These are phyloP conservation scores for Lichtheimia corymbifera DNA, from an alignment of 371 early-diverging fungal genomes.

Conservation along the genomic window DNA sequence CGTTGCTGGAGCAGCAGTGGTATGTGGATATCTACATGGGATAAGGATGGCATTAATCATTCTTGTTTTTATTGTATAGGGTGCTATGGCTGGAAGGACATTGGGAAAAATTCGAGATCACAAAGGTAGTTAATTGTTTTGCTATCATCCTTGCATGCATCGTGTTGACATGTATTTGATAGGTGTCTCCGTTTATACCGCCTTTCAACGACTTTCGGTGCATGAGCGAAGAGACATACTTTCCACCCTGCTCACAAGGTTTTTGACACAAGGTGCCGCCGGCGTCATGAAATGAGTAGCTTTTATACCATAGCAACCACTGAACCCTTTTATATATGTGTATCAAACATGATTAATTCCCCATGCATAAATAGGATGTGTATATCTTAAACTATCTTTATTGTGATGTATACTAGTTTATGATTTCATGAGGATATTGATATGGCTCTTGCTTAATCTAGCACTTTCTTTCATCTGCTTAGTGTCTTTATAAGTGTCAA, in stretches of 20 bases:
- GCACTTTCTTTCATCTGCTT: slow-evolving; percentile 31
- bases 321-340: no score
- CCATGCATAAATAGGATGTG: no score
- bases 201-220: slow-evolving; percentile 34
- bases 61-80: slow-evolving; percentile 12
- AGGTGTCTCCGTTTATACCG: slow-evolving; percentile 48
- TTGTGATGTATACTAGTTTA: slow-evolving; percentile 1
- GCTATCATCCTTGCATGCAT: no score
- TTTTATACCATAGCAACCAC: no score
- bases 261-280: slow-evolving; percentile 39
- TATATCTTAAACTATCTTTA: no score
- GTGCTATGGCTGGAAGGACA: slow-evolving; percentile 26
- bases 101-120: slow-evolving; percentile 30
- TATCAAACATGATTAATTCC: no score
- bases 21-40: slow-evolving; percentile 14
- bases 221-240: slow-evolving; percentile 42
- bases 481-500: slow-evolving; percentile 10
- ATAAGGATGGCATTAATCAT: neutral
- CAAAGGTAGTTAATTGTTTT: slow-evolving; percentile 18
- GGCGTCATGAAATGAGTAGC: slow-evolving; percentile 42
- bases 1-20: slow-evolving; percentile 31
- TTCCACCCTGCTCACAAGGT: slow-evolving; percentile 38
- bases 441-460: slow-evolving; percentile 38
- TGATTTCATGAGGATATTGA: slow-evolving; percentile 38
- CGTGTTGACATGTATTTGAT: neutral